A percentile compares a stretch with the other conserved stretches of the same genome.
Conservation (phyloP, 768 basidiomycete species). For the Cystobasidium ongulense region DNA sequence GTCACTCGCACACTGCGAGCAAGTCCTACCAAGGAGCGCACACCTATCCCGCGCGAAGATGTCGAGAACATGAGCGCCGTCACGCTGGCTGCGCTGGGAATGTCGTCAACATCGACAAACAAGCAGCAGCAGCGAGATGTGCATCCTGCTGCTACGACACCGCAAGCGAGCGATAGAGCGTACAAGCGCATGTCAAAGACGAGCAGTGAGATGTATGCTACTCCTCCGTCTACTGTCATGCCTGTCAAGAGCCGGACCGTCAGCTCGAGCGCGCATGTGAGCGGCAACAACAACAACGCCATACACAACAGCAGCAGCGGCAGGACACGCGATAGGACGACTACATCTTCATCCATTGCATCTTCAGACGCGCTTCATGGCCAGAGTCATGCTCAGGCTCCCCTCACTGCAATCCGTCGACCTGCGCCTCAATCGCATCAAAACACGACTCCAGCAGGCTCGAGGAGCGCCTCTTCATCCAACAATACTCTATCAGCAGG, state of each 20-base stretch:
- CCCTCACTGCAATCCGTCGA: conserved; percentile 22
- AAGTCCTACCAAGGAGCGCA: neutral
- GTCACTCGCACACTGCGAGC: neutral
- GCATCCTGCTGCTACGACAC: neutral
- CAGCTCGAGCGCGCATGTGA: neutral
- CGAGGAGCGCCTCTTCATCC: neutral
- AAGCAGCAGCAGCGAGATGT: neutral
- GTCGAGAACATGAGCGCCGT: conserved; percentile 4
- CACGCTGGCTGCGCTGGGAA: neutral
- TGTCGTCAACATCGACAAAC: neutral
- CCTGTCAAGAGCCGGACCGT: neutral
- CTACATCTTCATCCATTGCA: neutral
- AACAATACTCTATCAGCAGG: neutral
- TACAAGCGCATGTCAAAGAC: neutral
- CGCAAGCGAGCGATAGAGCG: neutral
- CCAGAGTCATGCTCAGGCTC: neutral
- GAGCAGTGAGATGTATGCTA: conserved; percentile 6
- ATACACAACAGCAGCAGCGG: neutral
- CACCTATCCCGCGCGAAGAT: neutral
- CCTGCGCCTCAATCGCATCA: neutral
- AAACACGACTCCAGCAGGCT: neutral
- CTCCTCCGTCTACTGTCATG: neutral
- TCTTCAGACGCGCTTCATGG: neutral
- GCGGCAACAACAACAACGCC: neutral
- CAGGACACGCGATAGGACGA: neutral